Conservation (phyloP, 2,329 filamentous ascomycete species). For the Akanthomyces dipterigenus region DNA sequence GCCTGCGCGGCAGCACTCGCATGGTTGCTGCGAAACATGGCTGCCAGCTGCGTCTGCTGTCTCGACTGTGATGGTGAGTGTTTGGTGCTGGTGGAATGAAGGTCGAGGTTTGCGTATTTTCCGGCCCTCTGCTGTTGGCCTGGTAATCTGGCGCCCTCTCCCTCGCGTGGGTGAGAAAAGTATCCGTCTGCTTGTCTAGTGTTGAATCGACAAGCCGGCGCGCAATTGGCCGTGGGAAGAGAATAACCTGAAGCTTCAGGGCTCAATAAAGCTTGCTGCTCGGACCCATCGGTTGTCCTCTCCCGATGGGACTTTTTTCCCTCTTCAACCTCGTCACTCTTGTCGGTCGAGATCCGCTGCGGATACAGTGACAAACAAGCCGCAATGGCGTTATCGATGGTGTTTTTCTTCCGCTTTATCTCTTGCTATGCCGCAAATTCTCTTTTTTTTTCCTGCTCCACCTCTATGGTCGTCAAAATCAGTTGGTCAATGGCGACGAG, state of each 20-base stretch:
- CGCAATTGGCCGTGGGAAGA: neutral
- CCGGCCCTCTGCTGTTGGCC: neutral
- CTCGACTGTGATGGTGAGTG: neutral
- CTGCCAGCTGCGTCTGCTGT: neutral
- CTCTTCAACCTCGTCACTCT: neutral
- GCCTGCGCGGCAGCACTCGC: slow-evolving; percentile 2
- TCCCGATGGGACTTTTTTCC: neutral
- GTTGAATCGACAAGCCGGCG: slow-evolving; percentile 2
- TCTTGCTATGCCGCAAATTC: too few relatives aligned
- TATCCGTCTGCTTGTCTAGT: neutral
- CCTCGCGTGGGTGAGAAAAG: neutral
- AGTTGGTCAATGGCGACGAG: neutral
- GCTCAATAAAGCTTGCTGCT: neutral
- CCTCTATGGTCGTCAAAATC: neutral
- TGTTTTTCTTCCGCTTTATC: neutral
- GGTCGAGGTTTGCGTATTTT: neutral
- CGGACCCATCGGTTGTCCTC: neutral
- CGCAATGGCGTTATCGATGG: neutral
- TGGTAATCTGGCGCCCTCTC: neutral
- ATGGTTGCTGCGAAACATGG: slow-evolving; percentile 9
- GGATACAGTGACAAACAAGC: slow-evolving; percentile 5
- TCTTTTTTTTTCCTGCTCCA: too few relatives aligned
- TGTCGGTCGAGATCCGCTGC: slow-evolving; percentile 10
- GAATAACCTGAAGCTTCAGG: neutral
- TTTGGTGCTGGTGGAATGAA: neutral